Evolutionary conservation across 768 basidiomycete genomes (phyloP).

Genomic region (Rhizopogon vinicolor): DNA sequence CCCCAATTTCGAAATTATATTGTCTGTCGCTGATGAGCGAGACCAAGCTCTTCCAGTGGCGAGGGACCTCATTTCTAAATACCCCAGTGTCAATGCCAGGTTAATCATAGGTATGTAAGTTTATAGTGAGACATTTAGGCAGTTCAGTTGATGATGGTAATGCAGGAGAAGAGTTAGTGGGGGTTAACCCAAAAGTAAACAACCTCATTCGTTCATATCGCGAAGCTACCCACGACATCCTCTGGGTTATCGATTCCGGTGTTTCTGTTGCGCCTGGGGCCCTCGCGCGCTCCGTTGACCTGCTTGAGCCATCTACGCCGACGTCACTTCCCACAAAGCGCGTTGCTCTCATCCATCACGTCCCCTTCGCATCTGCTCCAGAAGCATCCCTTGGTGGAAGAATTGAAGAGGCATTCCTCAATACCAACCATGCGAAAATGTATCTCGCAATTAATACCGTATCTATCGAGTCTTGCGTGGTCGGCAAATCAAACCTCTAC

Average conservation of each 20-base stretch:
- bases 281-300: slow-evolving; percentile 79
- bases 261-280: slow-evolving; percentile 74
- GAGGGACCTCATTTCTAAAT: slow-evolving; percentile 68
- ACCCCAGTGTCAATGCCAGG: slow-evolving; percentile 67
- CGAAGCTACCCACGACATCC: slow-evolving; percentile 78
- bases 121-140: neutral
- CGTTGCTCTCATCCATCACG: slow-evolving; percentile 90
- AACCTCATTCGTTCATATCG: slow-evolving; percentile 86
- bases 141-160: slow-evolving; percentile 1
- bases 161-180: slow-evolving; percentile 76
- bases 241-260: slow-evolving; percentile 98
- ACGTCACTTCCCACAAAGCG: slow-evolving; percentile 35
- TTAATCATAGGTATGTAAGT: slow-evolving; percentile 66
- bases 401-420: slow-evolving; percentile 91
- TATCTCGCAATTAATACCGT: slow-evolving; percentile 91
- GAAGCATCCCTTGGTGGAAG: slow-evolving; percentile 70
- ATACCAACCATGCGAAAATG: slow-evolving; percentile 98
- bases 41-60: slow-evolving; percentile 90
- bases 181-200: slow-evolving; percentile 97
- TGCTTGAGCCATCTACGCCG: slow-evolving; percentile 46
- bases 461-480: slow-evolving; percentile 90
- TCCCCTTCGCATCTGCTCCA: slow-evolving; percentile 80
- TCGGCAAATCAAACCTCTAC: slow-evolving; percentile 95
- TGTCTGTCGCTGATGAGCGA: slow-evolving; percentile 83
- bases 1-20: slow-evolving; percentile 84